phyloP scores from a whole-genome alignment of 768 basidiomycete species.

The Cantharellus cinnabarinus region DNA sequence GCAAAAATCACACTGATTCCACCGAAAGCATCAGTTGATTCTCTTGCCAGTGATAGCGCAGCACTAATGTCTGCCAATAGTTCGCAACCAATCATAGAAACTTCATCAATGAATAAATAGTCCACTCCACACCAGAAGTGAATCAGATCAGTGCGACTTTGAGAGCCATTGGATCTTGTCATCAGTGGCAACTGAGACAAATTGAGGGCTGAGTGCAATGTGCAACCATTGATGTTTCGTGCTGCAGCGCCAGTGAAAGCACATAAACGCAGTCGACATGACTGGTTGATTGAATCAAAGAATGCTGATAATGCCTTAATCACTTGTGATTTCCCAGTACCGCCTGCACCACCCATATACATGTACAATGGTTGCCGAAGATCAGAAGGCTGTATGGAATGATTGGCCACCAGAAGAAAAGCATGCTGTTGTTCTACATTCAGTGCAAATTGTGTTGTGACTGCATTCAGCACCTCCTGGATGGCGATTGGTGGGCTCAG shows the following conservation, averaged over 20 bases:
- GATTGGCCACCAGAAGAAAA: not conserved
- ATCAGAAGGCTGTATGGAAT: not conserved
- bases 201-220: constrained; percentile 9
- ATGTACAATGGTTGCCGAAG: constrained; percentile 6
- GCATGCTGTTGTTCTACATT: not conserved
- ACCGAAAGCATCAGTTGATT: constrained; percentile 1
- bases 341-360: constrained; percentile 12
- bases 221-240: constrained; percentile 11
- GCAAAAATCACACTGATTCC: constrained; percentile 5
- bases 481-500: not conserved
- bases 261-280: constrained; percentile 5
- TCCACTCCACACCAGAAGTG: constrained; percentile 6
- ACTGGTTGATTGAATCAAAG: constrained; percentile 1
- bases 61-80: constrained; percentile 3
- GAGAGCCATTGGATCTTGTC: not conserved
- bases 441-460: not conserved
- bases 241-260: constrained; percentile 13
- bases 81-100: constrained; percentile 4
- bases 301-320: constrained; percentile 11
- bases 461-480: not conserved
- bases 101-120: constrained; percentile 6
- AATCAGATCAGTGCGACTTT: not conserved
- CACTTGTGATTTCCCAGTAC: constrained; percentile 13
- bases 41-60: constrained; percentile 1
- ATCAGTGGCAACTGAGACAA: not conserved